phyloP scores from a whole-genome alignment of 1,139 yeast genomes.

The Candida sp. region DNA sequence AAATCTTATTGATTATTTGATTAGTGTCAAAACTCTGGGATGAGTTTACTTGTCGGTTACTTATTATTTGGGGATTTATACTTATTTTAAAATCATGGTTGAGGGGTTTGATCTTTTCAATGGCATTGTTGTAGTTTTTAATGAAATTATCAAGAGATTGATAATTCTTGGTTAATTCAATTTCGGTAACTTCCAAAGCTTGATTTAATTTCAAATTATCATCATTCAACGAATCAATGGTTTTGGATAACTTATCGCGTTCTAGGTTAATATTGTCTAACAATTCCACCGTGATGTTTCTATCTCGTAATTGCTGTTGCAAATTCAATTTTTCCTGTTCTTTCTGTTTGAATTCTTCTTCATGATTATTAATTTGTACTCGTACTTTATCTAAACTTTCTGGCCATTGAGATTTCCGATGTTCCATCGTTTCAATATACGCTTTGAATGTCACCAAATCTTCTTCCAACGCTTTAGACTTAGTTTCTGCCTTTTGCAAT shows the following conservation, averaged over 20 bases:
- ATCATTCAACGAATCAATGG: slow-evolving; percentile 47
- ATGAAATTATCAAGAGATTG: slow-evolving; percentile 51
- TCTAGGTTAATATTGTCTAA: slow-evolving; percentile 63
- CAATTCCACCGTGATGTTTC: slow-evolving; percentile 59
- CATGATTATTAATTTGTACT: slow-evolving; percentile 48
- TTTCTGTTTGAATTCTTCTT: slow-evolving; percentile 38
- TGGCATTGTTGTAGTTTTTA: slow-evolving; percentile 52
- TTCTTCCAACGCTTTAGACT: slow-evolving; percentile 62
- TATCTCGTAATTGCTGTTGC: slow-evolving; percentile 45
- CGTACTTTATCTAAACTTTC: slow-evolving; percentile 52
- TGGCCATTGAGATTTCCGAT: slow-evolving; percentile 64
- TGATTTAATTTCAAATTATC: slow-evolving; percentile 35
- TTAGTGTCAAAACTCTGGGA: slow-evolving; percentile 21
- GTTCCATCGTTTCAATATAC: slow-evolving; percentile 65
- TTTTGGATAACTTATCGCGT: slow-evolving; percentile 53
- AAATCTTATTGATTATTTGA: slow-evolving; percentile 28
- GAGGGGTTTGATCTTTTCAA: slow-evolving; percentile 41
- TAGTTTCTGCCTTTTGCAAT: slow-evolving; percentile 47
- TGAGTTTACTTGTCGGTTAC: slow-evolving; percentile 14
- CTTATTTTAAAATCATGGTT: slow-evolving; percentile 25
- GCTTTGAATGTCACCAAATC: slow-evolving; percentile 71
- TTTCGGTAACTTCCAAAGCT: slow-evolving; percentile 43
- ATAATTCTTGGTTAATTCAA: slow-evolving; percentile 42
- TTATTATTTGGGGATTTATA: slow-evolving; percentile 24
- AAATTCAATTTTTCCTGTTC: slow-evolving; percentile 44